A percentile compares a stretch with the other conserved stretches of the same genome.
Conservation (phyloP, 2,329 filamentous ascomycete species). For the Alternaria rosae region DNA sequence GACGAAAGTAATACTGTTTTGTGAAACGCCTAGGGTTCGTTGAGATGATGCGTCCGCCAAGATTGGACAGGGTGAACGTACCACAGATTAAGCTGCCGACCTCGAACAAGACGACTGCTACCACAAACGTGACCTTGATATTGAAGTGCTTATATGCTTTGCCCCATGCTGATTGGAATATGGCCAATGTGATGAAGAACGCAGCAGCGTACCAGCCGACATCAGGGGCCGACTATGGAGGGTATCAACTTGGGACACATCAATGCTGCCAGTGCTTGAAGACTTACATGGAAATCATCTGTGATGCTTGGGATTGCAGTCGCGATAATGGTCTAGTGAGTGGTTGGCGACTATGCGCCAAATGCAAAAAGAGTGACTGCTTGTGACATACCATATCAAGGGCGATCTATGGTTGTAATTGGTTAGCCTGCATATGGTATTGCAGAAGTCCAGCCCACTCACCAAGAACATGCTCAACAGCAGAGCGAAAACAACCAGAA, state of each 20-base stretch:
- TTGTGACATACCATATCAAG: too few species aligned
- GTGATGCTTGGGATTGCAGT: conserved; percentile 43
- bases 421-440: too few species aligned
- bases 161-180: background rate
- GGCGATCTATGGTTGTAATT: too few species aligned
- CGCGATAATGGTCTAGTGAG: conserved; percentile 36
- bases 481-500: background rate
- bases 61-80: background rate
- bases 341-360: too few species aligned
- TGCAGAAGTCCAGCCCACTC: background rate
- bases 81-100: conserved; percentile 63
- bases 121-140: conserved; percentile 49
- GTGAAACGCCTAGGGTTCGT: conserved; percentile 29
- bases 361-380: too few species aligned
- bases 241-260: too few species aligned
- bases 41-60: too few species aligned
- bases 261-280: conserved; percentile 7
- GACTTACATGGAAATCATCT: conserved; percentile 27
- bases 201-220: conserved; percentile 34
- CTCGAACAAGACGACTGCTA: conserved; percentile 58
- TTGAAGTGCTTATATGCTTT: conserved; percentile 53
- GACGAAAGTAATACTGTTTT: conserved; percentile 47
- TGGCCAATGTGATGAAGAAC: background rate
- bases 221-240: conserved; percentile 9
- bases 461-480: background rate